phyloP scores from a whole-genome alignment of 768 basidiomycete genomes.

The Austroboletus festivus region DNA sequence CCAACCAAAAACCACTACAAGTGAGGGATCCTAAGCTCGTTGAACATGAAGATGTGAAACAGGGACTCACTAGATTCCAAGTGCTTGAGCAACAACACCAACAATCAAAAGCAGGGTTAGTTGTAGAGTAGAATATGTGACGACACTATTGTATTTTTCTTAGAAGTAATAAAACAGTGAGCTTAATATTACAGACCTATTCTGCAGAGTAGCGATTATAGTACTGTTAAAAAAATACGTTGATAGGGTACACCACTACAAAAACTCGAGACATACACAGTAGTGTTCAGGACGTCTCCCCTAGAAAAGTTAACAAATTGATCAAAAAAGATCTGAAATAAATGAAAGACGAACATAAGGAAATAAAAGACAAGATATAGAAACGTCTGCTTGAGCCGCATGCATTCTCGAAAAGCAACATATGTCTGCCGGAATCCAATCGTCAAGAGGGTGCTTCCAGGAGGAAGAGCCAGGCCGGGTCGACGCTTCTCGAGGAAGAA shows the following conservation, averaged over 20 bases:
- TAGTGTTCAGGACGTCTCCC: constrained; percentile 75
- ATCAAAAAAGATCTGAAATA: background rate
- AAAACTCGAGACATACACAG: constrained; percentile 48
- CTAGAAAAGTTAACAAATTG: constrained; percentile 29
- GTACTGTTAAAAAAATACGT: constrained; percentile 43
- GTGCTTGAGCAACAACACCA: constrained; percentile 58
- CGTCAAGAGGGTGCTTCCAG: constrained; percentile 51
- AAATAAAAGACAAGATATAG: constrained; percentile 74
- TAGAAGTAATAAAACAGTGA: background rate
- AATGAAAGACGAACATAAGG: constrained; percentile 55
- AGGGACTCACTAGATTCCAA: constrained; percentile 63
- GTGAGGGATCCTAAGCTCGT: background rate
- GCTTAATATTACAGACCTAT: constrained; percentile 45
- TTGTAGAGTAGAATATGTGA: constrained; percentile 67
- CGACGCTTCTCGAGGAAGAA: constrained; percentile 66
- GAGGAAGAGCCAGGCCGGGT: constrained; percentile 59
- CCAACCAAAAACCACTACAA: constrained; percentile 59
- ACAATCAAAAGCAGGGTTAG: constrained; percentile 65
- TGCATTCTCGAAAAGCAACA: constrained; percentile 59
- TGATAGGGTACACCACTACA: background rate
- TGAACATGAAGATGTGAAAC: background rate
- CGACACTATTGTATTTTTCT: constrained; percentile 45
- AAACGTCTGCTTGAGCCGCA: constrained; percentile 70
- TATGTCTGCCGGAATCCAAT: constrained; percentile 69
- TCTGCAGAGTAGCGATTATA: constrained; percentile 69